Evolutionary conservation across 2,329 filamentous ascomycete genomes (phyloP), one percentile per base, ranked within the genome.

Genomic region (Talaromyces albobiverticillius): DNA sequence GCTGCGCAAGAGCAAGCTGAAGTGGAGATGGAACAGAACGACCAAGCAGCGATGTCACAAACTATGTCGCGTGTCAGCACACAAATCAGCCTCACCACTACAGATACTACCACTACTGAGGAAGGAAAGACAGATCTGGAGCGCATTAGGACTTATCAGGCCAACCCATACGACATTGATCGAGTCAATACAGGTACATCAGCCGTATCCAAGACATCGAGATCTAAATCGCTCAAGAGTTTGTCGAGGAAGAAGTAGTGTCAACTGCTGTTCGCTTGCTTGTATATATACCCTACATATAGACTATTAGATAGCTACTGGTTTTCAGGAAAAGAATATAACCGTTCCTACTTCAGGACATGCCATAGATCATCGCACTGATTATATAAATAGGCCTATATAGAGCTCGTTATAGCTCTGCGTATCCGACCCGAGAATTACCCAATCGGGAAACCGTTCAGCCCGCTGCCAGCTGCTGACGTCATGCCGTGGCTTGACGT

Each of bases 111-210:
- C 26, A 29, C 26, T 29, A 29, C 26, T 10, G 63, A 56, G 56
- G 38, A 48, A 57, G 64, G 53, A 42, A 67, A 66, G 4, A 60
- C 65, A 10, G 63, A 59, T 9, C 59, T 61, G 4, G 46, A 56
- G 25, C 46, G 20, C 13, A 32, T 40, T 38, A 59, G 59, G 38
- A 58, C 66, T 14, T 76, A 76, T 45, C 71, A 75, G 20, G 71
- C 64, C 11, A 76, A 74, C 50, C 73, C 73, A 6, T 76, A 70
- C 55, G 71, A 73, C 54, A 67, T 76, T 52, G 73, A 76, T 51
- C 66, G 72, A 16, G 72, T 76, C 36, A 67, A 76, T 57, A 75
- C 73, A 3, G 64, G 60, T 16, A 34, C 45, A 11, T 47, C 45
- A 29, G 16, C 34, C 31, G 18, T 46, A 29, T 29, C 43, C 18